Evolutionary conservation across 306 rosid species (phyloP).

Genomic region (Trifolium repens): DNA sequence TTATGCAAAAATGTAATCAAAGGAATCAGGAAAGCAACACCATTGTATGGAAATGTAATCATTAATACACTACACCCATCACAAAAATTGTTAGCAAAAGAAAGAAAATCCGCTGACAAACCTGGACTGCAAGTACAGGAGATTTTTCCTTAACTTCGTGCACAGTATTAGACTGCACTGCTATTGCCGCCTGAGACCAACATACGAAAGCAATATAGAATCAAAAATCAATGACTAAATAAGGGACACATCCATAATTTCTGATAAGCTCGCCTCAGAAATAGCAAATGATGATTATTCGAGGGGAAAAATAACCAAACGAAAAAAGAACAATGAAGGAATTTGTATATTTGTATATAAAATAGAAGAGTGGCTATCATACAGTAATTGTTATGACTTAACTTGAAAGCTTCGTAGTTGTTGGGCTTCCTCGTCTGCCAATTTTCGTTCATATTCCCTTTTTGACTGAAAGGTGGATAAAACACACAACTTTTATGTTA

Average conservation of each 20-base stretch:
- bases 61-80: not conserved
- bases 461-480: conserved; percentile 56
- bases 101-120: conserved; percentile 40
- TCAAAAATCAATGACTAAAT: conserved; percentile 27
- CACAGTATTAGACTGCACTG: conserved; percentile 59
- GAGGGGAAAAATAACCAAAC: not conserved
- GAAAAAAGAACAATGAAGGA: not conserved
- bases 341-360: conserved; percentile 4
- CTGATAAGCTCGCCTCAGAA: conserved; percentile 6
- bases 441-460: conserved; percentile 76
- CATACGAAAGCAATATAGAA: conserved; percentile 38
- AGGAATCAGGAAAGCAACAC: conserved; percentile 32
- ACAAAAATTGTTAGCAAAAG: conserved; percentile 17
- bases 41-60: conserved; percentile 5
- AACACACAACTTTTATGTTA: conserved; percentile 12
- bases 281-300: conserved; percentile 15
- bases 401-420: conserved; percentile 82
- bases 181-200: conserved; percentile 78
- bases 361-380: not conserved
- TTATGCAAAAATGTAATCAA: conserved; percentile 10
- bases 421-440: conserved; percentile 79
- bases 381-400: conserved; percentile 34
- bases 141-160: conserved; percentile 70
- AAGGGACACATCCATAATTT: not conserved
- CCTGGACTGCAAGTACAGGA: conserved; percentile 63